Percentiles rank a stretch among this genome's conserved stretches.
These are phyloP conservation scores for Rhizoctonia solani DNA, from an alignment of 1,284 basidiomycete species.

Conservation along the genomic window DNA sequence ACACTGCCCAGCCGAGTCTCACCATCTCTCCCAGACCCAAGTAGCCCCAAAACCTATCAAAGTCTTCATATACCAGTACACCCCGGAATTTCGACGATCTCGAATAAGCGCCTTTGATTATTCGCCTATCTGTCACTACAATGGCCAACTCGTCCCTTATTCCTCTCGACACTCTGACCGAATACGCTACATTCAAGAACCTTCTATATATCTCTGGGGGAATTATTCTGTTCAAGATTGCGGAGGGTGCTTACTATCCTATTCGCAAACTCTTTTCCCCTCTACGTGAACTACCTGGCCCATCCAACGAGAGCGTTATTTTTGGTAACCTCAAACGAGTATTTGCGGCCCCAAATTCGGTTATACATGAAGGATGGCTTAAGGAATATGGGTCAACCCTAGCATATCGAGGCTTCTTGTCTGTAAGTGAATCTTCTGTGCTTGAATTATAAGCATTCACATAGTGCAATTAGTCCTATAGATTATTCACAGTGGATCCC, in stretches of 20 bases:
- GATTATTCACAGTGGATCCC: slow-evolving; percentile 10
- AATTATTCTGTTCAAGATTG: slow-evolving; percentile 33
- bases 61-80: too few species aligned
- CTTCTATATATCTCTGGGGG: slow-evolving; percentile 25
- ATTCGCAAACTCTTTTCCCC: slow-evolving; percentile 47
- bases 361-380: slow-evolving; percentile 59
- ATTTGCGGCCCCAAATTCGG: slow-evolving; percentile 48
- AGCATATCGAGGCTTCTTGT: slow-evolving; percentile 37
- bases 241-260: neutral
- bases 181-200: slow-evolving; percentile 6
- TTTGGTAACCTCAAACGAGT: slow-evolving; percentile 59
- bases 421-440: slow-evolving; percentile 21
- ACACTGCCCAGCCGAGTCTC: too few species aligned
- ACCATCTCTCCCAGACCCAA: too few species aligned
- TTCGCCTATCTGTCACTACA: neutral
- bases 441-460: neutral
- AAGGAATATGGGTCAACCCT: slow-evolving; percentile 53
- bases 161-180: slow-evolving; percentile 7
- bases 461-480: neutral
- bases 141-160: neutral
- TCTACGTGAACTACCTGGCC: slow-evolving; percentile 56
- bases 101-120: too few species aligned
- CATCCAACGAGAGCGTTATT: slow-evolving; percentile 54
- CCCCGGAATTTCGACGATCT: too few species aligned
- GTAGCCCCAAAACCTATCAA: too few species aligned